Evolutionary conservation across 2,329 filamentous ascomycete genomes (phyloP).

Genomic region (Dothideomycetes sp.): DNA sequence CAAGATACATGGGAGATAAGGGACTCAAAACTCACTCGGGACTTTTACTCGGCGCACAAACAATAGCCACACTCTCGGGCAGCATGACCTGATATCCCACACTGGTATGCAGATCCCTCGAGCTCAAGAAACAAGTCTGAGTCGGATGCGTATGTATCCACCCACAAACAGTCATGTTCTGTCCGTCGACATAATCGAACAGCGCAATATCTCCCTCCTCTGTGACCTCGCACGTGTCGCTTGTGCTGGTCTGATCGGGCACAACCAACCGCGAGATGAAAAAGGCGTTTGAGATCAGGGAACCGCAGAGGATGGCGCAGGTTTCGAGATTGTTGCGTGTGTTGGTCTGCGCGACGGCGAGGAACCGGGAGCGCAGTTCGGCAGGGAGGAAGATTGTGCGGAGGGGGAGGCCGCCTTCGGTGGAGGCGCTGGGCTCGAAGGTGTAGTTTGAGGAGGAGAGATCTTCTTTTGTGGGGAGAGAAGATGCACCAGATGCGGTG

Average conservation of each 20-base stretch:
- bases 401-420: constrained; percentile 80
- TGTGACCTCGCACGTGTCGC: constrained; percentile 88
- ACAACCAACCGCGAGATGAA: constrained; percentile 85
- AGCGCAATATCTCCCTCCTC: constrained; percentile 61
- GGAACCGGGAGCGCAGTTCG: constrained; percentile 61
- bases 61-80: constrained; percentile 90
- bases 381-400: constrained; percentile 80
- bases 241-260: constrained; percentile 79
- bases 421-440: constrained; percentile 74
- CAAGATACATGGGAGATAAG: not conserved
- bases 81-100: constrained; percentile 93
- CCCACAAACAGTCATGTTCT: constrained; percentile 76
- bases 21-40: constrained; percentile 50
- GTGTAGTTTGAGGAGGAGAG: constrained; percentile 51
- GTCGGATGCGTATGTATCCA: constrained; percentile 98
- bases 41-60: constrained; percentile 75
- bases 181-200: constrained; percentile 78
- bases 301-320: constrained; percentile 88
- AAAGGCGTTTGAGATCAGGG: constrained; percentile 80
- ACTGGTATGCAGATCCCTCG: constrained; percentile 85
- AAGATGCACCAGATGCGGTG: constrained; percentile 10
- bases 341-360: constrained; percentile 63
- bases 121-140: constrained; percentile 97
- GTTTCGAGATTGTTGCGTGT: constrained; percentile 79
- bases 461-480: constrained; percentile 21